These are phyloP conservation scores for Xanthoparmelia taractica DNA, from an alignment of 495 filamentous ascomycete species.

Conservation along the genomic window DNA sequence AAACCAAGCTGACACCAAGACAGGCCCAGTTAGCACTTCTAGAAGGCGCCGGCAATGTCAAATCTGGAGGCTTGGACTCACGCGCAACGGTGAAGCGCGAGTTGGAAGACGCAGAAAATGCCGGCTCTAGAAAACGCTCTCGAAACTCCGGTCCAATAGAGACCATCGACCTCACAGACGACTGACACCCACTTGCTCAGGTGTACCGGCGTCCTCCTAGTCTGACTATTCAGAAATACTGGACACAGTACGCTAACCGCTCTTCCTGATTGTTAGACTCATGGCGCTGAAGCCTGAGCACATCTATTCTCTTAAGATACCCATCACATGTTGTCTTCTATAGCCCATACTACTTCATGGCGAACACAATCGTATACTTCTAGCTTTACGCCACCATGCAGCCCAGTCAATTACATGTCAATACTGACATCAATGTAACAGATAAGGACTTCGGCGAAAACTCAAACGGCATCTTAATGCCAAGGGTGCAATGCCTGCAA, in stretches of 20 bases:
- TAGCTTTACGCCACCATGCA: neutral
- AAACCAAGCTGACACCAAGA: neutral
- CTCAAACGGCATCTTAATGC: neutral
- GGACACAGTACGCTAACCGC: neutral
- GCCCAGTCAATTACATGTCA: neutral
- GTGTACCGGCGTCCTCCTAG: neutral
- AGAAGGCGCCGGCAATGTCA: constrained; percentile 13
- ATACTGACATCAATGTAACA: neutral
- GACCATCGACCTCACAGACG: constrained; percentile 21
- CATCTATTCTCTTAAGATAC: neutral
- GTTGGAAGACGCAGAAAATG: constrained; percentile 12
- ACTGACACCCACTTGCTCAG: neutral
- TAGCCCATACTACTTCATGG: neutral
- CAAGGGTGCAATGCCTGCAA: neutral
- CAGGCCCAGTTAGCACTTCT: constrained; percentile 21
- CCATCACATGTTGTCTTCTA: neutral
- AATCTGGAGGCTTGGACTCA: constrained; percentile 5
- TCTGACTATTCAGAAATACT: neutral
- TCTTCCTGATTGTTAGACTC: neutral
- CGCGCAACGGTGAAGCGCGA: constrained; percentile 22
- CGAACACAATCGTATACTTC: neutral
- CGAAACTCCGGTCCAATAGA: constrained; percentile 7
- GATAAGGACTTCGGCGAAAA: too few relatives aligned
- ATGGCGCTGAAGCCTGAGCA: neutral
- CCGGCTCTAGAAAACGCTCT: constrained; percentile 9